Conservation (phyloP, 2,329 filamentous ascomycete genomes). For the Mollisiaceae sp. region DNA sequence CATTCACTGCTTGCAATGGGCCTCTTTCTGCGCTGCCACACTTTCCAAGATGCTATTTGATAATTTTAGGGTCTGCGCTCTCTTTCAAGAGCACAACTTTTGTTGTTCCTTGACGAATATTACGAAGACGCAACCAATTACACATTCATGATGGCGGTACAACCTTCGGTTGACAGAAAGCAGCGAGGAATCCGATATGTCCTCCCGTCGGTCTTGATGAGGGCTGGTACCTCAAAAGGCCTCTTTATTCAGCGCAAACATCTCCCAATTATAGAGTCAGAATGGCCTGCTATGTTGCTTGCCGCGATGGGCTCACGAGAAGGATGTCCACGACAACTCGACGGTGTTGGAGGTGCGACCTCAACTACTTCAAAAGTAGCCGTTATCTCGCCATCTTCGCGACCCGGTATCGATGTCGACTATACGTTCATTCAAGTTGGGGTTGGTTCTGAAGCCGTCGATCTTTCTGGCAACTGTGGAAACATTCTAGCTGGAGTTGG, state of each 20-base stretch:
- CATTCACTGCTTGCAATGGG: neutral
- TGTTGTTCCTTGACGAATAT: neutral
- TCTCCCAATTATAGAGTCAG: conserved; percentile 50
- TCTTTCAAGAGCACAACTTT: neutral
- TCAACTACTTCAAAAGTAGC: conserved; percentile 73
- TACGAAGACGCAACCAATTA: neutral
- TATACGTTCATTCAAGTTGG: conserved; percentile 74
- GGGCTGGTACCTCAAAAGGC: conserved; percentile 49
- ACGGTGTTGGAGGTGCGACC: conserved; percentile 71
- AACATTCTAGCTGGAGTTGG: conserved; percentile 69
- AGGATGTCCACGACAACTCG: conserved; percentile 67
- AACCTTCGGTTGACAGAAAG: neutral
- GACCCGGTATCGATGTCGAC: conserved; percentile 60
- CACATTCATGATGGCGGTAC: neutral
- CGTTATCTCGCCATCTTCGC: conserved; percentile 58
- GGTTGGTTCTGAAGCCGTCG: conserved; percentile 62
- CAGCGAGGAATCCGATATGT: neutral
- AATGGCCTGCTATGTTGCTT: conserved; percentile 60
- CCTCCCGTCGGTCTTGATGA: conserved; percentile 16
- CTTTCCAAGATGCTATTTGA: neutral
- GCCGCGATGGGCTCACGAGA: conserved; percentile 68
- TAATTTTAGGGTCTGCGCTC: neutral
- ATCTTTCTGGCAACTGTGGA: conserved; percentile 72
- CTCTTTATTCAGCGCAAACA: conserved; percentile 60
- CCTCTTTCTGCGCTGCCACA: neutral